Base-by-base conservation (phyloP, 306 rosid genomes). In the Dalbergia oliveri region DNA sequence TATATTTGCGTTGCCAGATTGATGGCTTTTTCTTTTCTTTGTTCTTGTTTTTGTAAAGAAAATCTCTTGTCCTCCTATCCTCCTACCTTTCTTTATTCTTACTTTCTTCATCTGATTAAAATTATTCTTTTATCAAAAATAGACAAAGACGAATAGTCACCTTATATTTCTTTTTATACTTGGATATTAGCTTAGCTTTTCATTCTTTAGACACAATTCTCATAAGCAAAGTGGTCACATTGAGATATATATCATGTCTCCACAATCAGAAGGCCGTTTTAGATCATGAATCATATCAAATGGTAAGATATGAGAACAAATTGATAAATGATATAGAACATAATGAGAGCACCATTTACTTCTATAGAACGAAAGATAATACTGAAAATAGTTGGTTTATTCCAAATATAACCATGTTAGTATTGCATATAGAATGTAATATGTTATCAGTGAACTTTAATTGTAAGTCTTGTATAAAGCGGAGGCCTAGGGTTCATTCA, bases 181-280 rank as follows among this genome's bases (percentile, higher is more conserved):
- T 44, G 69, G 75, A 74, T 41, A 2, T 61, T 35, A 44, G 54
- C 50, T 9, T 23, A 41, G 10, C 39, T 65, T 72, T 23, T 45
- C 15, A 21, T 71, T 58, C 6, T 72, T 72, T 57, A 35, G 51
- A 45, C 50, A 21, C 54, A 21, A 51, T 58, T 72, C 12, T 72
- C 16, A 5, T 41, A 8, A 72, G 50, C 73, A 6, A 50, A 9
- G 13, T 15, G 33, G 31, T 49, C 41, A 19, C 11, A 0, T 41
- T 49, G 71, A 60, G 33, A 23, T 39, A 41, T 41, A 15, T 11
- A 37, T 26, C 54, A 6, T 21, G 65, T 72, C 7, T 14, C 51
- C n/a, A 11, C 49, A 60, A 51, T 69, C 33, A 26, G 51, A 58
- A 33, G 11, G 18, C 37, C 31, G 39, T 57, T 79, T 49, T 19